Evolutionary conservation across 352 stramenopile genomes (phyloP), one percentile per base, ranked within the genome.

Genomic region (Blastocystis sp.): DNA sequence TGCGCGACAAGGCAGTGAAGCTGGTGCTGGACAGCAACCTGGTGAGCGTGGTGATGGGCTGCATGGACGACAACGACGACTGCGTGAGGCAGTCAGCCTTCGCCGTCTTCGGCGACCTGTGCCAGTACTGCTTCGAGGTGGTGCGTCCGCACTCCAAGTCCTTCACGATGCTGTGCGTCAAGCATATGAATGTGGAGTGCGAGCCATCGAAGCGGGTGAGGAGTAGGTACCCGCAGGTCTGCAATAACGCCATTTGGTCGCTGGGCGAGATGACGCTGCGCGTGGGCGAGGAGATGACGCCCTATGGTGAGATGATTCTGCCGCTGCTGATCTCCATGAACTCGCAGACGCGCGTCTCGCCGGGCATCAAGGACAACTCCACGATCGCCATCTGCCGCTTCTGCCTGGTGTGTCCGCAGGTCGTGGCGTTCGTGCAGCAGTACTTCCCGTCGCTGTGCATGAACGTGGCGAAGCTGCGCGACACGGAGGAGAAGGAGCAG

Each of bases 101-200:
- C 60, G 59, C 41, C 34, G 38, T 86, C 10, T 38, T 86, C n/a
- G 76, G 76, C 34, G 76, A 86, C 41, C 45, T 86, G 7, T 41
- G 43, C 19, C 64, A 76, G 48, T 69, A 86, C 23, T 86, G 60
- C 60, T 86, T 59, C 23, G 17, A 10, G 10, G 34, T 28, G 4
- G 48, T 86, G 10, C 23, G 41, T 19, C 52, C 52, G 10, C 34
- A 76, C 14, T n/a, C 52, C 10, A 43, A 48, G 64, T n/a, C 34
- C n/a, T 76, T 86, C 43, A 40, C 70, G 38, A 74, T 62, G 38
- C 60, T 86, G 19, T 86, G 76, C 34, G 76, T 76, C 23, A 86
- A 86, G 76, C 60, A 86, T 38, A 86, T 86, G 60, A 23, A 86
- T 38, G 17, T 86, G 38, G 76, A 86, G 53, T 86, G 70, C 7